These are phyloP conservation scores for Lipomyces yamadae DNA, from an alignment of 805 yeast species.

Conservation along the genomic window DNA sequence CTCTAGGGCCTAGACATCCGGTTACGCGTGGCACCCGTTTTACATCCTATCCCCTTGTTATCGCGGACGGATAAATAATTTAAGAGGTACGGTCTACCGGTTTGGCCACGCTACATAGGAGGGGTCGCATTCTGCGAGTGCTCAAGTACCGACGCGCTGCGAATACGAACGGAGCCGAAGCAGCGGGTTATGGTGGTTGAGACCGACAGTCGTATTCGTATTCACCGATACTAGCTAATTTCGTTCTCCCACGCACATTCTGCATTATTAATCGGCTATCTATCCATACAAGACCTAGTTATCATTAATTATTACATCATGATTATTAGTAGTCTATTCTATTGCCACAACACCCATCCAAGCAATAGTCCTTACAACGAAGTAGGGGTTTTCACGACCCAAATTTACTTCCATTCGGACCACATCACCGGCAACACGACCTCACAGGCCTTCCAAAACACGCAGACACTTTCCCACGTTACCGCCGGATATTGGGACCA, in stretches of 20 bases:
- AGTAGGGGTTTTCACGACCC: not conserved
- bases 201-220: too few species aligned
- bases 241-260: too few species aligned
- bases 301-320: not conserved
- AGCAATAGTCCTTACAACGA: not conserved
- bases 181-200: too few species aligned
- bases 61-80: too few species aligned
- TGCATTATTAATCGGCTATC: too few species aligned
- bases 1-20: constrained; percentile 23
- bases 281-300: not conserved
- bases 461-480: constrained; percentile 27
- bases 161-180: too few species aligned
- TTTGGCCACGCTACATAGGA: too few species aligned
- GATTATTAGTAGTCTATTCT: not conserved
- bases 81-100: too few species aligned
- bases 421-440: constrained; percentile 36
- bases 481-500: constrained; percentile 34
- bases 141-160: too few species aligned
- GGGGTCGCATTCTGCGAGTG: too few species aligned
- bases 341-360: not conserved
- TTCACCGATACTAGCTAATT: too few species aligned
- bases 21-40: constrained; percentile 24
- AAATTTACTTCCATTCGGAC: constrained; percentile 21
- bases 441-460: constrained; percentile 35
- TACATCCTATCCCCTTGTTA: too few species aligned